Evolutionary conservation across 78 protist genomes (phyloP).

Genomic region (Dictyostelium citrinum): DNA sequence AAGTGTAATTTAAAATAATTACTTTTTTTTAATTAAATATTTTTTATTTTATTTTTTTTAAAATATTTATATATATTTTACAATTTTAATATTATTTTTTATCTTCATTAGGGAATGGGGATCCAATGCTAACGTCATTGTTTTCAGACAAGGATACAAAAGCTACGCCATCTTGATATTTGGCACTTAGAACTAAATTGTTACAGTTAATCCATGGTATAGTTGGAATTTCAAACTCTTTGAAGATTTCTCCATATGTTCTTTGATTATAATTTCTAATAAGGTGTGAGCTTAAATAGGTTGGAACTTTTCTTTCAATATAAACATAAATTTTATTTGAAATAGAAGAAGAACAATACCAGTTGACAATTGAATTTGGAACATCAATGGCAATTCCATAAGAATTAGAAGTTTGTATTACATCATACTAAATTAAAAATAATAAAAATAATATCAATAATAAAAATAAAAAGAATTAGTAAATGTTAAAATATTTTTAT

Average conservation of each 20-base stretch:
- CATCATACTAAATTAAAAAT: neutral
- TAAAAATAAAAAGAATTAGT: too few relatives aligned
- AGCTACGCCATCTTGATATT: neutral
- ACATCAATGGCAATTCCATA: neutral
- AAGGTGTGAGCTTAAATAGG: neutral
- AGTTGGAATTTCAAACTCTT: neutral
- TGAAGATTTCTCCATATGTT: neutral
- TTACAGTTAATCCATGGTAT: neutral
- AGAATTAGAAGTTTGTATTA: neutral
- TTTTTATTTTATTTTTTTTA: too few relatives aligned
- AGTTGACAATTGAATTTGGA: neutral
- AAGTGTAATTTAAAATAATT: too few relatives aligned
- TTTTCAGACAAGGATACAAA: neutral
- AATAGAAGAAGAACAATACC: neutral
- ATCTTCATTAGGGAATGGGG: neutral
- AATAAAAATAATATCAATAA: too few relatives aligned
- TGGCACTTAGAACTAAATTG: neutral
- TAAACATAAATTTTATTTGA: neutral
- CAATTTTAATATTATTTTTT: neutral
- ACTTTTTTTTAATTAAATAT: too few relatives aligned
- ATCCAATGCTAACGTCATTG: neutral
- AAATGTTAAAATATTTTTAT: too few relatives aligned
- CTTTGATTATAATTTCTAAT: neutral
- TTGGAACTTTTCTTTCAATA: neutral
- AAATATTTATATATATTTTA: too few relatives aligned